Evolutionary conservation across 257 asterid genomes (phyloP), one percentile per base, ranked within the genome.

Genomic region (Solanum raphanifolium): DNA sequence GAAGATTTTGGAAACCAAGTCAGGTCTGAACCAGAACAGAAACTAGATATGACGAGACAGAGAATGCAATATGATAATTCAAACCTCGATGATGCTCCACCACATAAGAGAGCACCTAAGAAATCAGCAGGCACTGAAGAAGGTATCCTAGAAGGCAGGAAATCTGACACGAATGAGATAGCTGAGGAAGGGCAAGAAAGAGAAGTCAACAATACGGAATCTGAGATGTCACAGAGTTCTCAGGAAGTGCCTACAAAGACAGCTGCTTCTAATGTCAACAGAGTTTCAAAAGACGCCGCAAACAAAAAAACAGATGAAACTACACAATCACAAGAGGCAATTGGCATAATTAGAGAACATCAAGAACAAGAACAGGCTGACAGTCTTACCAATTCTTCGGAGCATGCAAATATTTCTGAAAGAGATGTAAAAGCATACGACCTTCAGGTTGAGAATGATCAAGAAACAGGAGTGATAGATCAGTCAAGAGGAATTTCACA

Each of bases 401-500:
- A 85, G 35, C 38, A 34, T 34, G 74, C 74, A 13, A 52, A 9
- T 38, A 62, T 73, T 55, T 74, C 65, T 34, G 87, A 90, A 29
- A 58, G 84, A 21, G 88, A 55, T 41, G 88, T 66, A 36, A 85
- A 89, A 43, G 84, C 65, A 83, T 76, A 89, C 16, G 86, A 87
- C 66, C 84, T 62, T 36, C 88, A 83, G 85, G 79, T 32, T 83
- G 88, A 89, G 75, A 88, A 79, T 86, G 66, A 48, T 87, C 89
- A 89, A 74, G 91, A 87, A 89, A 89, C 89, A 41, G 16, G 79
- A 86, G 89, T 88, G 86, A 6, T 27, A 9, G 66, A 79, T 38
- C 85, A 27, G 18, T 43, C 39, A 4, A 79, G 25, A 13, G 65
- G 86, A 87, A 43, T 36, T 83, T 48, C 87, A 86, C n/a, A n/a